Base-by-base conservation (phyloP, 257 asterid species). In the Scutellaria galericulata region DNA sequence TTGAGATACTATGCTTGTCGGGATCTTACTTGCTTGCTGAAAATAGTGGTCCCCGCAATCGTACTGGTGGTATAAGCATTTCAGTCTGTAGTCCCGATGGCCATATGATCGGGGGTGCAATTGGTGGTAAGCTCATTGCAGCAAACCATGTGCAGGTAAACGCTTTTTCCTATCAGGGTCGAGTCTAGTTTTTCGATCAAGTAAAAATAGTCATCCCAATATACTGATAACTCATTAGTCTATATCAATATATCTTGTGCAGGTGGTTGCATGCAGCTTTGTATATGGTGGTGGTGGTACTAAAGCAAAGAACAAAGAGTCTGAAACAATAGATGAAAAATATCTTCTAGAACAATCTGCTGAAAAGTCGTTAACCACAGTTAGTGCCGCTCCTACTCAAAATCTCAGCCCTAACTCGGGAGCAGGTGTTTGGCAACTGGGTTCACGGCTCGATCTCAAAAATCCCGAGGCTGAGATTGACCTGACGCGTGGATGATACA, bases 221-320 rank as follows among this genome's bases (percentile, higher is more conserved):
- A 18, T 18, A 18, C 18, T 18, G 18, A 18, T 18, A 18, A 18
- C 18, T 18, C 18, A 18, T 18, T 18, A 18, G 18, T 18, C 18
- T 18, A 18, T 18, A 18, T 18, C 18, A 18, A 18, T 18, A 18
- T 18, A 18, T 18, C 18, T 18, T 18, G 18, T 18, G 67, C 85
- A 92, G 98, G 92, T 89, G 18, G 93, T 88, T 8, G 89, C 83
- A 5, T 86, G 98, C 87, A 92, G 98, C 75, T 92, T 92, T 68
- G 92, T 93, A 13, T 89, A 89, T 45, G 92, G 91, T 18, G 74
- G 80, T 45, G 92, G 91, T 18, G 74, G 80, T 37, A 53, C 89
- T 9, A 88, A 94, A 70, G 82, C 81, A 12, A 89, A 88, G 83
- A 66, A 39, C 79, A 86, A 80, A 68, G 96, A 85, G 54, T 70